Base-by-base conservation (phyloP, 352 stramenopile genomes). In the Globisporangium perplexum region DNA sequence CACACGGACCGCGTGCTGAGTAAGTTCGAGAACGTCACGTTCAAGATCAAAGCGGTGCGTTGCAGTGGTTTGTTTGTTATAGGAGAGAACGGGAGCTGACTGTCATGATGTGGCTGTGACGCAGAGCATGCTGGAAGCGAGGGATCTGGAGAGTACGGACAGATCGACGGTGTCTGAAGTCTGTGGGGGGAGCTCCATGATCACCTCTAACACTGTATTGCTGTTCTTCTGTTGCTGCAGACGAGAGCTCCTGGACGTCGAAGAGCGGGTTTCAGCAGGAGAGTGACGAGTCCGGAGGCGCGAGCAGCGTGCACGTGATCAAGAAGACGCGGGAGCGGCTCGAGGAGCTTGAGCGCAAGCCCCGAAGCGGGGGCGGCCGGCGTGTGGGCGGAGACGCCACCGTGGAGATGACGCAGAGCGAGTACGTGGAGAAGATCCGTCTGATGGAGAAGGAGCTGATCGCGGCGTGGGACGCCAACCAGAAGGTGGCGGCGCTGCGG, bases 401-500 rank as follows among this genome's bases (percentile, higher is more conserved):
- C 0, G 69, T 92, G 39, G 77, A 95, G 51, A 75, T 96, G 24
- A 86, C 80, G 1, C 83, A 96, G 41, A 83, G 61, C 33, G 86
- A 96, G 51, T 96, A 96, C 53, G 72, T 85, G 14, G 63, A 68
- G 4, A 86, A 87, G 0, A 73, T 97, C 38, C 77, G 88, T 43
- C 68, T 78, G 39, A 88, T 97, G 73, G 53, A 95, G 43, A 70
- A 58, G 20, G 69, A 86, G 31, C 55, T 96, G 28, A 59, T 84
- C 1, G 58, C 63, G 4, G 85, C 68, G 7, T 97, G 90, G 90
- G 57, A 80, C 15, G 74, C 85, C 17, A 91, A 96, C 31, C 71
- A 95, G 38, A 94, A 95, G 49, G 90, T 97, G 3, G 63, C 83
- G 30, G 83, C 85, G 1, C 75, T 97, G 7, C 90, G 93, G 4